These are phyloP conservation scores for Cryptosporidium bovis DNA, from an alignment of 169 alveolate species.

Conservation along the genomic window DNA sequence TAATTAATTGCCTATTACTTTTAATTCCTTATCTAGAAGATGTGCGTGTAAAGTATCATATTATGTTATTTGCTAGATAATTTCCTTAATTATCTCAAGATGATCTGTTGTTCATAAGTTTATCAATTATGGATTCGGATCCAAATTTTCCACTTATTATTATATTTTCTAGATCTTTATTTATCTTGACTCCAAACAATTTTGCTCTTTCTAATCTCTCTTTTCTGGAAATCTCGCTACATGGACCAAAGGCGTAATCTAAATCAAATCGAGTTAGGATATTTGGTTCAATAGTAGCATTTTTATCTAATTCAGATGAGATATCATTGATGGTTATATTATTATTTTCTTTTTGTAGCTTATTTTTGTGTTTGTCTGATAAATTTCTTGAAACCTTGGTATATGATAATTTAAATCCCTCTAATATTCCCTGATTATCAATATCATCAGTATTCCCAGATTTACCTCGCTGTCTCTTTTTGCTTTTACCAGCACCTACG, in stretches of 20 bases:
- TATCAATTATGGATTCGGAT: constrained; percentile 23
- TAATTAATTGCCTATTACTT: no score
- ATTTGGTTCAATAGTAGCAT: neutral
- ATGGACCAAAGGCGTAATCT: constrained; percentile 43
- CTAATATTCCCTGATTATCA: constrained; percentile 13
- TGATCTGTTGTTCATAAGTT: neutral
- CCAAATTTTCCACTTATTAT: neutral
- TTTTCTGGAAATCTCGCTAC: constrained; percentile 42
- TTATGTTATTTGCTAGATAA: neutral
- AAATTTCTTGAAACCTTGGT: no score
- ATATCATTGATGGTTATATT: neutral
- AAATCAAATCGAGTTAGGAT: constrained; percentile 21
- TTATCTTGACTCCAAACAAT: constrained; percentile 12
- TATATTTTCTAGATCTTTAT: neutral
- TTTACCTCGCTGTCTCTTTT: neutral
- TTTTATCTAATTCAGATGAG: neutral
- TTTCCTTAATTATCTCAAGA: neutral
- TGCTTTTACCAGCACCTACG: neutral
- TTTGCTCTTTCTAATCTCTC: constrained; percentile 56
- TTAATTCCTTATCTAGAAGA: no score
- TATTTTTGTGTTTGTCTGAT: neutral
- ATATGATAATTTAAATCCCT: constrained; percentile 9
- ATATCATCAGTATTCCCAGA: neutral
- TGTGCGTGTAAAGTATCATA: neutral
- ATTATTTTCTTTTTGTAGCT: constrained; percentile 3